Base-by-base conservation (phyloP, 192 early-diverging fungal genomes). In the Entomortierella lignicola region DNA sequence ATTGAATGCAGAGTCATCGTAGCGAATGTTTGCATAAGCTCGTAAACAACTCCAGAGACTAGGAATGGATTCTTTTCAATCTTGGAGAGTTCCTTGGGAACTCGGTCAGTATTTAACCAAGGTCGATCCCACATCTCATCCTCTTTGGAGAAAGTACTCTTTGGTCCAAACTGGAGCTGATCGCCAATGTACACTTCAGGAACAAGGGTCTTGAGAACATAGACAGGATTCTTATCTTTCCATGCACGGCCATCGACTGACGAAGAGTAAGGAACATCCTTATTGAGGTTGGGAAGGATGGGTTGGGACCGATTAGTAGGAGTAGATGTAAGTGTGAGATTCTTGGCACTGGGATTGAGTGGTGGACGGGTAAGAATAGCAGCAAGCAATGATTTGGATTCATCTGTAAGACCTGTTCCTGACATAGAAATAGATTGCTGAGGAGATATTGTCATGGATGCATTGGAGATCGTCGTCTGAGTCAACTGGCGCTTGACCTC, bases 261-360 rank as follows among this genome's bases (percentile, higher is more conserved):
- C 8, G 74, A 63, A 23, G 73, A 69, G 50, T 77, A 64, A 30
- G 74, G 66, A 18, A 77, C 44, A 55, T 77, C 74, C 51, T 77
- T 77, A 27, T 77, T 61, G 13, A 56, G 51, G 55, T 77, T 77
- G 27, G 50, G 48, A 47, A 69, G 25, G 21, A 69, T 54, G 6
- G 74, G 69, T 26, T 69, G 66, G 4, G 74, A 39, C 4, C 66
- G 58, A 68, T 58, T 42, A 23, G 34, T 37, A 37, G 66, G 10
- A 10, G 72, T 63, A 11, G 63, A 47, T 2, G 66, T 64, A 11
- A 64, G 31, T 11, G 61, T 30, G 34, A 55, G 55, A 52, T 23
- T 37, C 56, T 72, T 65, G 15, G 41, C 66, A 15, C 43, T 63
- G n/a, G 66, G n/a, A 39, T 42, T 69, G n/a, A 77, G 34, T 11